phyloP scores from a whole-genome alignment of 2,329 filamentous ascomycete species.

The Sarocladium strictum region DNA sequence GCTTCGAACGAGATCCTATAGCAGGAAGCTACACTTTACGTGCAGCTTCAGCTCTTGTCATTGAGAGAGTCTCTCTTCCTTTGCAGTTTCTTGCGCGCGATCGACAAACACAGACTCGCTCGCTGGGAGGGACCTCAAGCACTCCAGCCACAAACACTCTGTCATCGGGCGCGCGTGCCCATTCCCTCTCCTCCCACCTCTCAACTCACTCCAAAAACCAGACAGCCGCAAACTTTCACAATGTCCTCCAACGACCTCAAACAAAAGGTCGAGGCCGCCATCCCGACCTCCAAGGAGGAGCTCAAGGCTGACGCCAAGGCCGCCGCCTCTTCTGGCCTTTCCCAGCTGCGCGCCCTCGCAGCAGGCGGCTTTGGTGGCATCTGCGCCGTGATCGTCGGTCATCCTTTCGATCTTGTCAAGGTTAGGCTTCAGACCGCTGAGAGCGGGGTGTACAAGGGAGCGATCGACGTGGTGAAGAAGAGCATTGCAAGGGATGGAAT shows the following conservation, averaged over 20 bases:
- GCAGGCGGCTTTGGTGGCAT: slow-evolving; percentile 91
- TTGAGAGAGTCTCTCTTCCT: no score
- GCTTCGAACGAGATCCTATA: background rate
- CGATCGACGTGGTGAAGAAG: slow-evolving; percentile 86
- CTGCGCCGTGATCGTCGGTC: slow-evolving; percentile 88
- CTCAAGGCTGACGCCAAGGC: slow-evolving; percentile 27
- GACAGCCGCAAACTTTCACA: background rate
- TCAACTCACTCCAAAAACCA: no score
- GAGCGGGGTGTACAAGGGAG: slow-evolving; percentile 82
- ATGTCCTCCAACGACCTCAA: slow-evolving; percentile 22
- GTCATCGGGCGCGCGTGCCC: background rate
- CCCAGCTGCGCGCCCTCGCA: slow-evolving; percentile 70
- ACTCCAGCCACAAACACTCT: background rate
- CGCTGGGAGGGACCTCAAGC: no score
- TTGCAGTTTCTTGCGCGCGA: no score
- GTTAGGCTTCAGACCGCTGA: slow-evolving; percentile 95
- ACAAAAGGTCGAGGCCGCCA: slow-evolving; percentile 38
- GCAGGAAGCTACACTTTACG: background rate
- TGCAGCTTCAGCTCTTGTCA: no score
- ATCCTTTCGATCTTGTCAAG: slow-evolving; percentile 97
- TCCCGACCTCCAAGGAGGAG: slow-evolving; percentile 38
- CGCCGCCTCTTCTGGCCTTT: slow-evolving; percentile 27
- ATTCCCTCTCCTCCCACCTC: background rate
- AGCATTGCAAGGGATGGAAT: slow-evolving; percentile 84
- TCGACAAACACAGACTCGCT: no score